Percentiles rank a stretch among this genome's conserved stretches.
These are phyloP conservation scores for Amphibolis antarctica DNA, from an alignment of 106 monocot species.

Conservation along the genomic window DNA sequence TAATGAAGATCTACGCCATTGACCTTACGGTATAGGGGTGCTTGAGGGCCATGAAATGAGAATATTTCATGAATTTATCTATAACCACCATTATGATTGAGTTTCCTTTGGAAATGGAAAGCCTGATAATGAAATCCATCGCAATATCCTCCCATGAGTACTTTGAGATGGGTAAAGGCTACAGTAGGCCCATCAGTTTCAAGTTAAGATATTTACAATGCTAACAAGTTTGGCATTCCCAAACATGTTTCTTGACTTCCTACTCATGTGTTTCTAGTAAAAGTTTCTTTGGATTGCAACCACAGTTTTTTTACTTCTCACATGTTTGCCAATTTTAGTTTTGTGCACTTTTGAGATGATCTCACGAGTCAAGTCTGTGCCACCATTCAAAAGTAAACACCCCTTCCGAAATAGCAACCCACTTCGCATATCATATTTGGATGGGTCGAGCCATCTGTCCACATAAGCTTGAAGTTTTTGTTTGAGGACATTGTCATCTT, in stretches of 20 bases:
- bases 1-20: too few relatives aligned
- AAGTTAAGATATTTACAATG: neutral
- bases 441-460: neutral
- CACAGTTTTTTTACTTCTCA: too few relatives aligned
- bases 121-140: conserved; percentile 10
- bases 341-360: too few relatives aligned
- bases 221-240: neutral
- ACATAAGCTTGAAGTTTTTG: neutral
- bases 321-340: too few relatives aligned
- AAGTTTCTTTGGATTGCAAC: too few relatives aligned
- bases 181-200: neutral
- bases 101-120: neutral
- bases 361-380: too few relatives aligned
- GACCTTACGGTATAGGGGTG: too few relatives aligned
- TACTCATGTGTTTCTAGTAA: neutral
- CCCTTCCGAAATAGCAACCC: neutral
- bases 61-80: neutral
- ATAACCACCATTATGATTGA: neutral
- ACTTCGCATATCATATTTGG: neutral
- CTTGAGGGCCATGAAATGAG: neutral
- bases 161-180: neutral
- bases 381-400: neutral
- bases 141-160: neutral
- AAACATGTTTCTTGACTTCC: neutral
- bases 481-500: neutral